Evolutionary conservation across 495 filamentous ascomycete genomes (phyloP).

Genomic region (Amniculicola lignicola): DNA sequence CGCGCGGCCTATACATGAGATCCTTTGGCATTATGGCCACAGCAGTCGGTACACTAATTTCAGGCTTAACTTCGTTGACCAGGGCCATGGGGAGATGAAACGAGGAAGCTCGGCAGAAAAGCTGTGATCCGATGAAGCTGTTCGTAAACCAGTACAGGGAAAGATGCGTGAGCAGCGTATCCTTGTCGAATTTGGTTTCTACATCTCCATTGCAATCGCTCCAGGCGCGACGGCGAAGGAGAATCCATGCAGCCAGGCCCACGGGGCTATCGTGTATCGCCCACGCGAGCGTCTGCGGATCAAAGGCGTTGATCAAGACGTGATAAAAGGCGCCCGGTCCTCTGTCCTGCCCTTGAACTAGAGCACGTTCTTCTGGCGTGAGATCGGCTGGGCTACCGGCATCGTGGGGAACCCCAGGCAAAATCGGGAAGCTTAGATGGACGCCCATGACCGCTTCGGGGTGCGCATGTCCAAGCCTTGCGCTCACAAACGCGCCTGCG

Average conservation of each 20-base stretch:
- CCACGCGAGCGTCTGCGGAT: conserved; percentile 8
- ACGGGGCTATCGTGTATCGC: conserved; percentile 8
- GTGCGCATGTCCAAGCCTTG: conserved; percentile 45
- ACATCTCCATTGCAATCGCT: conserved; percentile 5
- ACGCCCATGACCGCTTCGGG: conserved; percentile 45
- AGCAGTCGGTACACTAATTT: conserved; percentile 3
- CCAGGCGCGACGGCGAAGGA: conserved; percentile 1
- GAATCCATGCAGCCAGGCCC: conserved; percentile 2
- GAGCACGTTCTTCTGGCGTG: background rate
- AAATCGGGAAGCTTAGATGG: conserved; percentile 51
- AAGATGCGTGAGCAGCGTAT: conserved; percentile 3
- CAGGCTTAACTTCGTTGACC: conserved; percentile 3
- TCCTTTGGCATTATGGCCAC: conserved; percentile 2
- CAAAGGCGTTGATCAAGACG: background rate
- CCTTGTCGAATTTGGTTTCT: conserved; percentile 10
- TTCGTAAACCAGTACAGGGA: conserved; percentile 9
- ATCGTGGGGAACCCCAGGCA: conserved; percentile 22
- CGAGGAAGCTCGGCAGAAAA: conserved; percentile 1
- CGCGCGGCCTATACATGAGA: background rate
- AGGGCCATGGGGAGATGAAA: background rate
- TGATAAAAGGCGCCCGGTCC: conserved; percentile 1
- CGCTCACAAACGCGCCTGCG: conserved; percentile 49
- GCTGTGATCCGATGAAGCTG: conserved; percentile 4
- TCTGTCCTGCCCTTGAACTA: background rate
- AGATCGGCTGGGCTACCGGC: background rate